Conservation (phyloP, 208 protist species). For the Tritrichomonas musculus region DNA sequence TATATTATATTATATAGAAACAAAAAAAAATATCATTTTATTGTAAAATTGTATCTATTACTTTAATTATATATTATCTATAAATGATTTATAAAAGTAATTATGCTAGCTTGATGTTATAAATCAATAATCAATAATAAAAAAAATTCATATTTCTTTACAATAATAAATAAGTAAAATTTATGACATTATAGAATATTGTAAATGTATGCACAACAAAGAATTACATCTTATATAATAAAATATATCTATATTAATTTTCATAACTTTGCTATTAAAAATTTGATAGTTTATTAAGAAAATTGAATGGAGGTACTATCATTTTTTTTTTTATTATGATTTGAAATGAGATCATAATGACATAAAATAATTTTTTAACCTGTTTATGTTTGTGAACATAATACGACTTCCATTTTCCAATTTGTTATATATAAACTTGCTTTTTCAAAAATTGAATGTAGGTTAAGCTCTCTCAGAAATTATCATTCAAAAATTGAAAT, state of each 20-base stretch:
- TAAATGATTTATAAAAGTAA: not conserved
- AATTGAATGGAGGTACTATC: not conserved
- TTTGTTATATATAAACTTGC: not conserved
- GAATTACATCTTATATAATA: not conserved
- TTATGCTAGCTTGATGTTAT: not conserved
- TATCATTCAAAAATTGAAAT: not conserved
- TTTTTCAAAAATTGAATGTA: not conserved
- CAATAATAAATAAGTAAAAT: not conserved
- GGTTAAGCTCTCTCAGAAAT: not conserved
- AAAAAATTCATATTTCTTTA: not conserved
- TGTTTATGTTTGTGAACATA: not conserved
- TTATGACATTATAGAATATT: too few relatives aligned
- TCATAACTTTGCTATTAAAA: not conserved
- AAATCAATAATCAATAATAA: not conserved
- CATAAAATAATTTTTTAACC: not conserved
- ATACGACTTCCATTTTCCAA: not conserved
- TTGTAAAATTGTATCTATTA: not conserved
- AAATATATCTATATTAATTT: not conserved
- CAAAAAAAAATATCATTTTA: not conserved
- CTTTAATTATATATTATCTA: not conserved
- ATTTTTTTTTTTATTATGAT: not conserved
- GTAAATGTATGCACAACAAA: too few relatives aligned
- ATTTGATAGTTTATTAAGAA: not conserved
- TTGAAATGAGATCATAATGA: not conserved
- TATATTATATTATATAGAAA: not conserved